phyloP scores from a whole-genome alignment of 305 asterid species.

The Solanum aculeatissimum region DNA sequence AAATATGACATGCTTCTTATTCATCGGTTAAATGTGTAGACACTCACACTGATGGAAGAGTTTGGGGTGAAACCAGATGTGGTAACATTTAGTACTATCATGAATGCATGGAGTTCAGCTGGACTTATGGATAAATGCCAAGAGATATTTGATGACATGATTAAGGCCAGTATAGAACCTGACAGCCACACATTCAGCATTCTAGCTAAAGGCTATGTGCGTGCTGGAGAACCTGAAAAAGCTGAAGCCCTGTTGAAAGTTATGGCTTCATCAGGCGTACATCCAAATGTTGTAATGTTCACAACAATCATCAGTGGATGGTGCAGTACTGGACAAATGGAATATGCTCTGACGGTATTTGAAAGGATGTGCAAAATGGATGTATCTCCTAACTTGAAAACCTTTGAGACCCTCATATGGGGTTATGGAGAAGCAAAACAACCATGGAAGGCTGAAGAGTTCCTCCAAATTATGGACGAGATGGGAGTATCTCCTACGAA shows the following conservation, averaged over 20 bases:
- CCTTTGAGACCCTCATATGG: constrained; percentile 87
- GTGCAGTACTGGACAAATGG: constrained; percentile 87
- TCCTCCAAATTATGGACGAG: constrained; percentile 51
- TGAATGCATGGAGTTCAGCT: constrained; percentile 87
- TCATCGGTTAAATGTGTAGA: constrained; percentile 24
- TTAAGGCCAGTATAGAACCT: constrained; percentile 58
- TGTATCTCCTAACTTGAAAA: constrained; percentile 58
- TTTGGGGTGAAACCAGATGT: constrained; percentile 82
- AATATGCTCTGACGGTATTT: constrained; percentile 39
- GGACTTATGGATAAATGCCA: constrained; percentile 79
- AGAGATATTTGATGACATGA: constrained; percentile 69
- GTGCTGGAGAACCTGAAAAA: constrained; percentile 62
- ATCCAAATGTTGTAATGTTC: constrained; percentile 75
- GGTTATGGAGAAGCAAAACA: constrained; percentile 88
- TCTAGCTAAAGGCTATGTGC: constrained; percentile 86
- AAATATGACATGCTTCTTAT: background rate
- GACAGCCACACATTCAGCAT: constrained; percentile 77
- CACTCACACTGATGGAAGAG: constrained; percentile 61
- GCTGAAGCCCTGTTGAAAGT: constrained; percentile 54
- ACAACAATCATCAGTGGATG: constrained; percentile 93
- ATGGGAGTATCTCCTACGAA: constrained; percentile 39
- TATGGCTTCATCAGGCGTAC: constrained; percentile 41
- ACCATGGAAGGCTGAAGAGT: constrained; percentile 82
- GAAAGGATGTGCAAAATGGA: constrained; percentile 56
- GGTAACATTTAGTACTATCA: constrained; percentile 80